These are phyloP conservation scores for Solanum medicagineum DNA, from an alignment of 257 asterid genomes.

Conservation along the genomic window DNA sequence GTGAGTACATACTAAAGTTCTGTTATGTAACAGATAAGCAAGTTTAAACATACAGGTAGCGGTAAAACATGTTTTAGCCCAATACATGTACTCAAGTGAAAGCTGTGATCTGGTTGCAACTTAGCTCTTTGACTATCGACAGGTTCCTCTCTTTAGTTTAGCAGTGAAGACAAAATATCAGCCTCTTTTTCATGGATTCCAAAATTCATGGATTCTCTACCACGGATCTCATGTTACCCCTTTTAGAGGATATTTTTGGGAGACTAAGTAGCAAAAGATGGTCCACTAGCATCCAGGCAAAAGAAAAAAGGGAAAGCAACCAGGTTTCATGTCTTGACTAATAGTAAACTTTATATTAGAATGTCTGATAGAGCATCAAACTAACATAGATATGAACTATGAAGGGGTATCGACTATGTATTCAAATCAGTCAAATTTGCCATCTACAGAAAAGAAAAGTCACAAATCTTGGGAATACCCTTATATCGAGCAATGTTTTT, in stretches of 20 bases:
- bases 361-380: background rate
- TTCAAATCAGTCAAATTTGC: background rate
- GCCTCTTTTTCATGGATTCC: background rate
- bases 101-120: background rate
- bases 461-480: background rate
- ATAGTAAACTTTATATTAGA: background rate
- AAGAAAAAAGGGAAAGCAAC: background rate
- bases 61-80: background rate
- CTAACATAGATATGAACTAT: background rate
- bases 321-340: background rate
- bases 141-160: background rate
- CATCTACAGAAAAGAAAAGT: background rate
- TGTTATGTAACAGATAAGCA: background rate
- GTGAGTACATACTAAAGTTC: background rate
- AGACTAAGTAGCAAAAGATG: background rate
- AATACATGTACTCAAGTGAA: background rate
- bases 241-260: background rate
- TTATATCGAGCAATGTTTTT: constrained; percentile 10
- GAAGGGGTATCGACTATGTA: background rate
- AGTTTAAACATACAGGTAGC: background rate
- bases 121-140: background rate
- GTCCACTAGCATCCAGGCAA: background rate
- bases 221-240: background rate
- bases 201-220: background rate
- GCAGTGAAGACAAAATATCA: background rate